Percentiles rank a stretch among this genome's conserved stretches.
Evolutionary conservation across 108 stramenopile genomes (phyloP).

Genomic region (Fistulifera solaris): DNA sequence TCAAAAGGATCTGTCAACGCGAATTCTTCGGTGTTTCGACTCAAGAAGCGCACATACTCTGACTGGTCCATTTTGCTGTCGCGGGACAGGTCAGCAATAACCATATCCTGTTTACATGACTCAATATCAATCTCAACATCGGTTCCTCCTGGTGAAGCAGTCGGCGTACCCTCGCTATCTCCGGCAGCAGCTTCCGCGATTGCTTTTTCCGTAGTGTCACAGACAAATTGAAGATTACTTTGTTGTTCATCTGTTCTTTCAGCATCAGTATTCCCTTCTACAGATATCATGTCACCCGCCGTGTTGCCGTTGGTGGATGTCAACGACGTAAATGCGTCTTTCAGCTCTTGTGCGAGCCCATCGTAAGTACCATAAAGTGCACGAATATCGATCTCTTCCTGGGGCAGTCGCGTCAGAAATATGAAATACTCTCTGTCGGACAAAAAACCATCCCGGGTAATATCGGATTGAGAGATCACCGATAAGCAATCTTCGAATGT

Average conservation of each 20-base stretch:
- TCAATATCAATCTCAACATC: not conserved
- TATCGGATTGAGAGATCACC: conserved; percentile 13
- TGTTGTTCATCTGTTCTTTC: not conserved
- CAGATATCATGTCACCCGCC: not conserved
- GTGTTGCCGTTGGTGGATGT: not conserved
- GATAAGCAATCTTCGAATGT: conserved; percentile 5
- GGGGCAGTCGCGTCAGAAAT: conserved; percentile 20
- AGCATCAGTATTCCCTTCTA: not conserved
- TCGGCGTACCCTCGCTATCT: not conserved
- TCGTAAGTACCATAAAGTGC: conserved; percentile 5
- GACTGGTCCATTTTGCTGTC: conserved; percentile 18
- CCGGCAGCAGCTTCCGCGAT: not conserved
- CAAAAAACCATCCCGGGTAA: conserved; percentile 18
- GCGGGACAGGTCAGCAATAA: conserved; percentile 13
- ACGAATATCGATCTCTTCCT: conserved; percentile 9
- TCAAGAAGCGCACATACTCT: conserved; percentile 27
- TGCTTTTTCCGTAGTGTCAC: conserved; percentile 5
- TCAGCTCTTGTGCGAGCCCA: conserved; percentile 14
- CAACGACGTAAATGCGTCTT: conserved; percentile 6
- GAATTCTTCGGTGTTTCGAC: not conserved
- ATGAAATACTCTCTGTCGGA: conserved; percentile 19
- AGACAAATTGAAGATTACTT: not conserved
- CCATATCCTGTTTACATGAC: conserved; percentile 6
- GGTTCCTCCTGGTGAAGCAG: not conserved
- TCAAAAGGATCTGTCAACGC: conserved; percentile 8